Percentiles rank a stretch among this genome's conserved stretches.
These are phyloP conservation scores for Cercospora sojina DNA, from an alignment of 2,329 filamentous ascomycete species.

Conservation along the genomic window DNA sequence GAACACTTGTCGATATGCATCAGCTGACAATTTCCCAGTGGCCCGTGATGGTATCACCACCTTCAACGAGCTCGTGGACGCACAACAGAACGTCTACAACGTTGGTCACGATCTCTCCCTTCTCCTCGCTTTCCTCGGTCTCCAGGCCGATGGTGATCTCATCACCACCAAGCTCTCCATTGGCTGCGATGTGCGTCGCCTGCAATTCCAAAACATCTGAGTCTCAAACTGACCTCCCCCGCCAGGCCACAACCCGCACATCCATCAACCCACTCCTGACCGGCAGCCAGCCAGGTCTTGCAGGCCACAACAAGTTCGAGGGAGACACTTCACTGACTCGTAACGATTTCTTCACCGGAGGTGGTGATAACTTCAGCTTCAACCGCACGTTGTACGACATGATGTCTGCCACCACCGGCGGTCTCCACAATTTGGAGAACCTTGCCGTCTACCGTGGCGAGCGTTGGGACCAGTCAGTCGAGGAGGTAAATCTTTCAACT, in stretches of 20 bases:
- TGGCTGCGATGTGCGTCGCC: conserved; percentile 40
- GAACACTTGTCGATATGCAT: conserved; percentile 40
- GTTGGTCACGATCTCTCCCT: conserved; percentile 45
- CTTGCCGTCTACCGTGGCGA: conserved; percentile 43
- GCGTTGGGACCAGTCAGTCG: conserved; percentile 43
- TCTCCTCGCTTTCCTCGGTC: conserved; percentile 43
- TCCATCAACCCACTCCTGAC: conserved; percentile 37
- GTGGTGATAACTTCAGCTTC: conserved; percentile 43
- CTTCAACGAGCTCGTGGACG: conserved; percentile 44
- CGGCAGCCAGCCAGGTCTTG: conserved; percentile 44
- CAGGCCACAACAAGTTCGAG: conserved; percentile 50
- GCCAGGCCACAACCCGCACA: conserved; percentile 24
- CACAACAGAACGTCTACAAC: conserved; percentile 49
- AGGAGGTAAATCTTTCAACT: conserved; percentile 19
- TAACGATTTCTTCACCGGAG: conserved; percentile 43
- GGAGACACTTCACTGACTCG: conserved; percentile 44
- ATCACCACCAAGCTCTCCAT: conserved; percentile 46
- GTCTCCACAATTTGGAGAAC: conserved; percentile 42
- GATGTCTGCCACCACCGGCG: conserved; percentile 38
- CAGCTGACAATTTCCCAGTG: conserved; percentile 40
- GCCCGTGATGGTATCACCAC: conserved; percentile 46
- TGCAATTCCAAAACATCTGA: too few relatives aligned
- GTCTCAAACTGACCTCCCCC: neutral
- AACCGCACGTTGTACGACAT: conserved; percentile 44
- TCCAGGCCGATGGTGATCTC: conserved; percentile 44